phyloP scores from a whole-genome alignment of 2,329 filamentous ascomycete genomes.

The Aspergillus sp. region DNA sequence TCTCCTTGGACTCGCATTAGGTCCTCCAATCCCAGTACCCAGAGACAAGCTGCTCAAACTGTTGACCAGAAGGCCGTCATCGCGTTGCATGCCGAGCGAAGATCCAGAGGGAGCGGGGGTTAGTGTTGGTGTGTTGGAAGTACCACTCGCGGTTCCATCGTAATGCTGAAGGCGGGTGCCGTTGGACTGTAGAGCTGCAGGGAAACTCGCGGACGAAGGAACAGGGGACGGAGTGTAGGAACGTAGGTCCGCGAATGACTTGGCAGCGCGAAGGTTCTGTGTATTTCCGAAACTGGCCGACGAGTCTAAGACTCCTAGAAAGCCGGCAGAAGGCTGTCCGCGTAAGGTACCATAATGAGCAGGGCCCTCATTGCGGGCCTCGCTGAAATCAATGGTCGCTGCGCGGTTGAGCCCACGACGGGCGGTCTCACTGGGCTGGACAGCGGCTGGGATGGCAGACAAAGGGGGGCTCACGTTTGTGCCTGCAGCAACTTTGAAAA shows the following conservation, averaged over 20 bases:
- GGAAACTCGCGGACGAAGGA: slow-evolving; percentile 85
- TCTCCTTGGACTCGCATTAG: slow-evolving; percentile 60
- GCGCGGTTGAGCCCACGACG: slow-evolving; percentile 87
- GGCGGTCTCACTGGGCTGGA: slow-evolving; percentile 74
- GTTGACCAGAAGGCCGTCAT: slow-evolving; percentile 65
- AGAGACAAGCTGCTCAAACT: slow-evolving; percentile 66
- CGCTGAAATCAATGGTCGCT: slow-evolving; percentile 96
- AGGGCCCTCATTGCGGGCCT: slow-evolving; percentile 72
- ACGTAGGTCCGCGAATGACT: slow-evolving; percentile 93
- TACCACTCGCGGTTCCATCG: slow-evolving; percentile 59
- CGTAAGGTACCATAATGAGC: slow-evolving; percentile 74
- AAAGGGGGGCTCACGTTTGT: slow-evolving; percentile 65
- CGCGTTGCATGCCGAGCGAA: slow-evolving; percentile 54
- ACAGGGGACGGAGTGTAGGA: slow-evolving; percentile 95
- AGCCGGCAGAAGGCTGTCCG: slow-evolving; percentile 75
- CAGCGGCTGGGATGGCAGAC: slow-evolving; percentile 64
- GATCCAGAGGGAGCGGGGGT: slow-evolving; percentile 62
- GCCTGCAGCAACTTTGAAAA: slow-evolving; percentile 65
- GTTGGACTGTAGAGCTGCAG: slow-evolving; percentile 67
- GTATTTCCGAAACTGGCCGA: slow-evolving; percentile 68
- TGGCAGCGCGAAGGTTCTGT: slow-evolving; percentile 85
- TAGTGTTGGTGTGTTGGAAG: slow-evolving; percentile 68
- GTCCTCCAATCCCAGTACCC: slow-evolving; percentile 51
- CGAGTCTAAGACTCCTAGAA: slow-evolving; percentile 86
- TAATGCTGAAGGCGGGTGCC: slow-evolving; percentile 64